Percentiles rank a stretch among this genome's conserved stretches.
These are phyloP conservation scores for Biscogniauxia sp. DNA, from an alignment of 2,329 filamentous ascomycete genomes.

Conservation along the genomic window DNA sequence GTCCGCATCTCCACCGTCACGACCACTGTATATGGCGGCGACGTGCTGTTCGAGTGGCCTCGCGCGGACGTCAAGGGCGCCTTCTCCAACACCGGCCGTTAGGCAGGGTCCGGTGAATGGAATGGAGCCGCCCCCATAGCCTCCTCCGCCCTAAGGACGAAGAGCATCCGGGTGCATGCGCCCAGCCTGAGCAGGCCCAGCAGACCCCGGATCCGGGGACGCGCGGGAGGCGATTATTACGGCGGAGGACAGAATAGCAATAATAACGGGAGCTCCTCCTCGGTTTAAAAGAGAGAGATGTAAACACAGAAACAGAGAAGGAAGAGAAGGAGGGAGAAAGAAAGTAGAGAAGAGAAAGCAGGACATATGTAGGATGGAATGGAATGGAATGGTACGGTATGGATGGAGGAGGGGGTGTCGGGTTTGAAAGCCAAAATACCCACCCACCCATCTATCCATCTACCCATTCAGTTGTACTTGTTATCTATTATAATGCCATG, in stretches of 20 bases:
- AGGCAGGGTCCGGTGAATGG: slow-evolving; percentile 30
- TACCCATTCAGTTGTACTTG: not conserved
- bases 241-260: not conserved
- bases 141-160: not conserved
- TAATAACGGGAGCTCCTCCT: not conserved
- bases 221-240: not conserved
- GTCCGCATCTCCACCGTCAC: slow-evolving; percentile 58
- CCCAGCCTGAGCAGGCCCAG: not conserved
- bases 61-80: slow-evolving; percentile 59
- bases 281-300: not conserved
- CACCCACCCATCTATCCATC: not conserved
- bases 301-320: too few relatives aligned
- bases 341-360: too few relatives aligned
- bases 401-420: too few relatives aligned
- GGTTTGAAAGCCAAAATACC: too few relatives aligned
- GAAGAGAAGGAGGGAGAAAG: too few relatives aligned
- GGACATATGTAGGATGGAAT: too few relatives aligned
- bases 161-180: not conserved
- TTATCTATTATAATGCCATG: not conserved
- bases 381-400: not conserved
- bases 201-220: not conserved
- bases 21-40: slow-evolving; percentile 62
- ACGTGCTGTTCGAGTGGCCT: slow-evolving; percentile 66
- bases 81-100: slow-evolving; percentile 41
- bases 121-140: not conserved